Base-by-base conservation (phyloP, 176 grass and related monocot species). In the Stipa capillata region DNA sequence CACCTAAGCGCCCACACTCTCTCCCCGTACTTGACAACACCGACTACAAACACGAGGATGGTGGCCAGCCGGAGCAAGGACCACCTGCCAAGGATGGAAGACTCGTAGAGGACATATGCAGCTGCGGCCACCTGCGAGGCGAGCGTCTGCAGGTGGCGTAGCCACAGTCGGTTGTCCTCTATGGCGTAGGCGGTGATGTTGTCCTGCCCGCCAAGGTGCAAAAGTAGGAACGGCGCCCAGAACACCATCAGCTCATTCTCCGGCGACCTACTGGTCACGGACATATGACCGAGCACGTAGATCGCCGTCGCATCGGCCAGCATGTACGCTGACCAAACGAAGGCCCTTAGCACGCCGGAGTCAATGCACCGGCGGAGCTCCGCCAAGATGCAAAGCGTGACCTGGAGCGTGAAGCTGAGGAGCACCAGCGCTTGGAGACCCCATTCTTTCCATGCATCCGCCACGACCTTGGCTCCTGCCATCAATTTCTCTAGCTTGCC, bases 281-380 rank as follows among this genome's bases (percentile, higher is more conserved):
- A 70, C 20, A 90, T 53, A 36, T 68, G 60, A 0, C 88, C 88
- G 3, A 86, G 83, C 2, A 74, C 78, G 11, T 77, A 61, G 11
- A 66, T 86, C 15, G 88, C 78, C 25, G 82, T 49, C 37, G 60
- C 35, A 33, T 86, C 83, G 1, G 83, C 87, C 14, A 74, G 40
- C 21, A 90, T 35, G 55, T 85, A 90, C 1, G 53, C 73, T 0
- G 49, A 73, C 75, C 86, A 89, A 12, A 84, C 67, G 8, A 60
- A 6, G 48, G 4, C 0, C 68, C 44, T 72, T 13, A 72, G n/a
- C n/a, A n/a, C n/a, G n/a, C n/a, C n/a, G n/a, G n/a, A n/a, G n/a
- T n/a, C n/a, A n/a, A n/a, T n/a, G 44, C 44, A 34, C 8, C 44
- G 44, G 8, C 27, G 44, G 43, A 31, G 9, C 43, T 72, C 43